phyloP scores from a whole-genome alignment of 129 eudicot species.

The Silybum marianum region DNA sequence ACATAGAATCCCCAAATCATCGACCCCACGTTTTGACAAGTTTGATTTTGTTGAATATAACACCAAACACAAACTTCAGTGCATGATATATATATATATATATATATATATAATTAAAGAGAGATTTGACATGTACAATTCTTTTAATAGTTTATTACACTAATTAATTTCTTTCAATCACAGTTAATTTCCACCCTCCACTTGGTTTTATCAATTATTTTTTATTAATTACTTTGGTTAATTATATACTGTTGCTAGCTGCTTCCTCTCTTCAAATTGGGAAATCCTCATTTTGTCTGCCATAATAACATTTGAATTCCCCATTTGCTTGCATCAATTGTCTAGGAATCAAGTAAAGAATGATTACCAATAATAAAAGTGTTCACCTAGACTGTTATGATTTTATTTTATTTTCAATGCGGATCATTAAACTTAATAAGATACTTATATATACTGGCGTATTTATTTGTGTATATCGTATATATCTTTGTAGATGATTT shows the following conservation, averaged over 20 bases:
- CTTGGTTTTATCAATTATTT: background rate
- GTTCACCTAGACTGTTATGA: background rate
- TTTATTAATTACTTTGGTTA: background rate
- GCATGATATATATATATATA: background rate
- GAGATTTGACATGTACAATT: background rate
- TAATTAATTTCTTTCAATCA: background rate
- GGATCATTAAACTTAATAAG: background rate
- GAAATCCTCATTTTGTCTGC: constrained; percentile 35
- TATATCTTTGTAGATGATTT: too few species aligned
- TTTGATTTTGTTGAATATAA: constrained; percentile 9
- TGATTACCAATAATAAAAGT: background rate
- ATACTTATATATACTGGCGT: too few species aligned
- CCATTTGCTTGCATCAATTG: constrained; percentile 19
- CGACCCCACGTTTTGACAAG: constrained; percentile 1
- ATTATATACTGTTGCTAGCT: background rate
- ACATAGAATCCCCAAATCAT: constrained; percentile 2
- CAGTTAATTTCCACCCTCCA: constrained; percentile 20
- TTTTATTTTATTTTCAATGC: too few species aligned
- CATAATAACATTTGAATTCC: constrained; percentile 23
- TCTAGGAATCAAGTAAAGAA: background rate
- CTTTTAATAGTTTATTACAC: background rate
- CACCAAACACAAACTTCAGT: background rate
- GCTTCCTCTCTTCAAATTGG: constrained; percentile 13
- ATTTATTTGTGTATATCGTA: too few species aligned
- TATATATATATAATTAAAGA: background rate